Conservation (phyloP, 2,329 filamentous ascomycete genomes). For the Diplodia intermedia region DNA sequence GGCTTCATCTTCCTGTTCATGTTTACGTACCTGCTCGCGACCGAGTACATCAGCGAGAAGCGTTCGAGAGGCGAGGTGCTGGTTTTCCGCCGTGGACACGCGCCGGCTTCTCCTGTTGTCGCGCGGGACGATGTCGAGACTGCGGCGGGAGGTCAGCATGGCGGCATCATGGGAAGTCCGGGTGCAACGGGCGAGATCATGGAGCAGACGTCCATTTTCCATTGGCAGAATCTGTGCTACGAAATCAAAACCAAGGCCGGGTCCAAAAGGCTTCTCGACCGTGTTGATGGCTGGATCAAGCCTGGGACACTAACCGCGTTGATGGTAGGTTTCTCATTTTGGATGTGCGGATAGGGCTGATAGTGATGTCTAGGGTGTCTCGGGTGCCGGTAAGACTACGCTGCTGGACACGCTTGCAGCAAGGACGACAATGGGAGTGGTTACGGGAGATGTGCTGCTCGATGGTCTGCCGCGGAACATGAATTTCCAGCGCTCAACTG, state of each 20-base stretch:
- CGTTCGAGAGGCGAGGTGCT: constrained; percentile 61
- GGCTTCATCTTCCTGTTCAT: constrained; percentile 55
- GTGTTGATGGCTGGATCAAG: constrained; percentile 93
- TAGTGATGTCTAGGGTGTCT: constrained; percentile 82
- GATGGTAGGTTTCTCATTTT: constrained; percentile 57
- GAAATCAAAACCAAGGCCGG: constrained; percentile 81
- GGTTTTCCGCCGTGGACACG: constrained; percentile 56
- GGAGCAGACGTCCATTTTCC: constrained; percentile 78
- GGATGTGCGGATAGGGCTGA: not conserved
- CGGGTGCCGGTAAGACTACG: constrained; percentile 93
- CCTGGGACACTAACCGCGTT: constrained; percentile 86
- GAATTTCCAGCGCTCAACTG: constrained; percentile 90
- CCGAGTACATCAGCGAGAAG: constrained; percentile 56
- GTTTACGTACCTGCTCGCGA: constrained; percentile 52
- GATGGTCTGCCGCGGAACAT: constrained; percentile 75
- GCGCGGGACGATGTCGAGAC: constrained; percentile 52
- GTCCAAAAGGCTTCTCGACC: constrained; percentile 75
- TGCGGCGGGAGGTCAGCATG: constrained; percentile 40
- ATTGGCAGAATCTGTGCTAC: constrained; percentile 84
- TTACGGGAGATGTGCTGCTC: constrained; percentile 85
- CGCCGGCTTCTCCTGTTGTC: constrained; percentile 48
- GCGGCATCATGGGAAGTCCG: not conserved
- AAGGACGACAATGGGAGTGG: constrained; percentile 86
- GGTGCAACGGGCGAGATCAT: constrained; percentile 56
- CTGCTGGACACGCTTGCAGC: constrained; percentile 85